Evolutionary conservation across 306 rosid species (phyloP), one percentile per base, ranked within the genome.

Genomic region (Gynostemma pentaphyllum): DNA sequence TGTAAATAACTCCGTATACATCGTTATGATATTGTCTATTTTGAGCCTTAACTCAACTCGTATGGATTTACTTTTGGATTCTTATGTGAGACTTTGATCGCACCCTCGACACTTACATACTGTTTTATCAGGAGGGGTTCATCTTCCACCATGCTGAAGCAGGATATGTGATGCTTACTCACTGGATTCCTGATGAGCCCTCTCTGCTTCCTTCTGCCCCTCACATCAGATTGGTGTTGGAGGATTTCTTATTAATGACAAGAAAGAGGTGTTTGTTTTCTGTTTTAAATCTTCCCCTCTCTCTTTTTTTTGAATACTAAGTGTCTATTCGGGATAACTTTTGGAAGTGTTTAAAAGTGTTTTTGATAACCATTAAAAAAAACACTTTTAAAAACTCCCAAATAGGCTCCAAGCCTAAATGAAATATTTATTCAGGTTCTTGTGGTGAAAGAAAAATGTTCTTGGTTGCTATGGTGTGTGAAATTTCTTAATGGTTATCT

Each of bases 91-190:
- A n/a, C n/a, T n/a, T n/a, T n/a, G n/a, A n/a, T n/a, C n/a, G n/a
- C n/a, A n/a, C n/a, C n/a, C n/a, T n/a, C n/a, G n/a, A n/a, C n/a
- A n/a, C n/a, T n/a, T n/a, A n/a, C n/a, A n/a, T n/a, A n/a, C n/a
- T 22, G 22, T 60, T 60, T 40, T 37, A 37, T 73, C 57, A 81
- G 85, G 80, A 74, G 62, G 85, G 82, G n/a, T 81, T 81, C 62
- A 66, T 68, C 66, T 77, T 59, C 54, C 80, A 77, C 53, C 82
- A 77, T 66, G 82, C 78, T 52, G 80, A 81, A 52, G 70, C 80
- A 21, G 82, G 80, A 47, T 77, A 74, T 47, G 75, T 71, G n/a
- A 77, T 81, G 78, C 36, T 81, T 19, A 68, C 75, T n/a, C 46
- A 53, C 45, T 81, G 80, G 82, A 71, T 81, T 55, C 78, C 83